Evolutionary conservation across 495 filamentous ascomycete genomes (phyloP).

Genomic region (Podospora pseudopauciseta): DNA sequence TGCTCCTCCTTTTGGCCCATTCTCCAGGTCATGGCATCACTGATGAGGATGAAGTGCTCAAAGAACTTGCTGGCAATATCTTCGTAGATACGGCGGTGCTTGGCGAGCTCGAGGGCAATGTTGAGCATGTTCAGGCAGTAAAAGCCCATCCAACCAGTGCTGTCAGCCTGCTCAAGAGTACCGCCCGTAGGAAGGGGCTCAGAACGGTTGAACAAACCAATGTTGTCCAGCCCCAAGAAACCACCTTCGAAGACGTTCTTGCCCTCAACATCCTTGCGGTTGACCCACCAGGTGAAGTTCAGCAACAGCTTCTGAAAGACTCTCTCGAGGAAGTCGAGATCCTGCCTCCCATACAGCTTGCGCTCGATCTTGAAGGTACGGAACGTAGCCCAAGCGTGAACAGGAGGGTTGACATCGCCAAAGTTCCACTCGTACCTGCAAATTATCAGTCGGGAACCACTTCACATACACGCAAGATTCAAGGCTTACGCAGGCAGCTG

Average conservation of each 20-base stretch:
- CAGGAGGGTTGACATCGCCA: constrained; percentile 92
- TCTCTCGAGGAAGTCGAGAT: constrained; percentile 90
- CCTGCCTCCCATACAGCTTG: constrained; percentile 91
- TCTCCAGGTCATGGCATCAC: constrained; percentile 93
- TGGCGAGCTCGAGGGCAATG: constrained; percentile 89
- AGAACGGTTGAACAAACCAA: constrained; percentile 96
- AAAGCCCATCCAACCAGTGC: constrained; percentile 98
- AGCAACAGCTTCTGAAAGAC: constrained; percentile 94
- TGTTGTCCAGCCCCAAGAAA: constrained; percentile 95
- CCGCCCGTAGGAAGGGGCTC: constrained; percentile 93
- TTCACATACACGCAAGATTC: neutral
- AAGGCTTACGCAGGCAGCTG: constrained; percentile 61
- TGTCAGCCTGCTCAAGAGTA: constrained; percentile 91
- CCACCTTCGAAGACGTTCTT: constrained; percentile 98
- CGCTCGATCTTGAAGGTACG: constrained; percentile 95
- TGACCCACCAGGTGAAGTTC: constrained; percentile 99
- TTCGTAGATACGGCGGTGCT: constrained; percentile 94
- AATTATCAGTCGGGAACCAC: neutral
- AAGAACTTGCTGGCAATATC: constrained; percentile 99
- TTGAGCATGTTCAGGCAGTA: constrained; percentile 95
- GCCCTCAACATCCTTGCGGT: constrained; percentile 87
- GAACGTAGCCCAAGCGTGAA: constrained; percentile 95
- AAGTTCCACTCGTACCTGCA: constrained; percentile 90
- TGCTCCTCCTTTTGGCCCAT: constrained; percentile 68
- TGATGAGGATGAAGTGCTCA: constrained; percentile 96